Evolutionary conservation across 1,139 yeast species (phyloP), one percentile per base, ranked within the genome.

Genomic region (Blastobotrys illinoisensis): DNA sequence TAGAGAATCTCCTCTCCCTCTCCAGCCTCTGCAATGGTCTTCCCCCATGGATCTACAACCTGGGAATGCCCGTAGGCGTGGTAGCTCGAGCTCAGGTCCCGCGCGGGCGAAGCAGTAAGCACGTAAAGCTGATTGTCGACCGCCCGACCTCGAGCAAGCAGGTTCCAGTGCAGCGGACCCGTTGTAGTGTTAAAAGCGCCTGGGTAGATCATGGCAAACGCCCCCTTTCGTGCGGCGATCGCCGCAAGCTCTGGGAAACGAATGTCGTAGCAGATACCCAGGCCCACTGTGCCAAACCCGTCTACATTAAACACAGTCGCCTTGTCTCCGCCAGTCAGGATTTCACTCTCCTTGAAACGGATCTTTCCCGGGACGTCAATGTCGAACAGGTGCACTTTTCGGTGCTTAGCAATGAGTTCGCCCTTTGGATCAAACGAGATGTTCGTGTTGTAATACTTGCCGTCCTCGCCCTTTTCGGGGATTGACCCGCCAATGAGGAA

Each of bases 101-200:
- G 79, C 2, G 97, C 91, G 1, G 98, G 98, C 19, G 96, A 87
- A 67, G 96, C 89, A 67, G 88, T 71, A 11, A 90, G 71, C 9
- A 89, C 87, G 67, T 81, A 91, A 9, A 86, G 69, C 70, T 91
- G 95, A 71, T 91, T 91, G 68, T 91, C 98, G 9, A 91, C 86
- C 3, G 97, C 95, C 59, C 98, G 77, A 1, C 95, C 79, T 57
- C 91, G 78, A 1, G 95, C 97, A 57, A 91, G 78, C 61, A 90
- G 76, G 62, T 85, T 86, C 98, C 98, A 91, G 69, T 89, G 97
- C 66, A 88, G 75, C 0, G 98, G 98, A 0, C 98, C 98, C 0
- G 98, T 91, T 28, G 93, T 88, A 20, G 96, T 88, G 74, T 91
- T 91, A 75, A 91, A 91, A 0, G 98, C 98, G 53, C 97, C 96